These are phyloP conservation scores for Tolypocladium nubicola DNA, from an alignment of 2,329 filamentous ascomycete species.

Conservation along the genomic window DNA sequence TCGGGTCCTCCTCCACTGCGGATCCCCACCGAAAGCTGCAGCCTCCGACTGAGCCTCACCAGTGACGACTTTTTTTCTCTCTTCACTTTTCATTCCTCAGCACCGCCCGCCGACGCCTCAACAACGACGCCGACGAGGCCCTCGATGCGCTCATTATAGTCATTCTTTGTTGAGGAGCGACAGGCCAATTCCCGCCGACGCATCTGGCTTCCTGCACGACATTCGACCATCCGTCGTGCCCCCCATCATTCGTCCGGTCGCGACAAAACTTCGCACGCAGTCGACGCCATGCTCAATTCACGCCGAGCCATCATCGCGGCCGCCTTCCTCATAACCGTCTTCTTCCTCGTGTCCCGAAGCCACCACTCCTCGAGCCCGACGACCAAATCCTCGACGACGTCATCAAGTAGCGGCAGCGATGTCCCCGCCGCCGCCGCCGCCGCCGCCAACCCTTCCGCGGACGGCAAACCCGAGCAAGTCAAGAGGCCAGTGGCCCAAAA, in stretches of 20 bases:
- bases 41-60: neutral
- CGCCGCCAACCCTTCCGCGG: neutral
- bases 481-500: slow-evolving; percentile 38
- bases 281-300: slow-evolving; percentile 60
- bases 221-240: neutral
- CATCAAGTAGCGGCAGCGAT: slow-evolving; percentile 6
- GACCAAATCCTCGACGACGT: neutral
- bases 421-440: slow-evolving; percentile 10
- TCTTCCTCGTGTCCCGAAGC: slow-evolving; percentile 57
- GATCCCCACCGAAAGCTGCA: neutral
- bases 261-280: neutral
- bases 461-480: slow-evolving; percentile 7
- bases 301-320: slow-evolving; percentile 65
- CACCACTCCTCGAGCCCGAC: slow-evolving; percentile 22
- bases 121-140: neutral
- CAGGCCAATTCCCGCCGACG: neutral
- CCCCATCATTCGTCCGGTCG: neutral
- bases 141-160: neutral
- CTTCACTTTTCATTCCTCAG: neutral
- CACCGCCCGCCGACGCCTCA: neutral
- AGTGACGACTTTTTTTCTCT: neutral
- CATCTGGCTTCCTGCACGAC: neutral
- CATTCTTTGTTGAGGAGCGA: neutral
- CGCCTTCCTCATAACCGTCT: slow-evolving; percentile 53
- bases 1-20: neutral